Conservation (phyloP, 2,329 filamentous ascomycete species). For the Microcera coccophila region DNA sequence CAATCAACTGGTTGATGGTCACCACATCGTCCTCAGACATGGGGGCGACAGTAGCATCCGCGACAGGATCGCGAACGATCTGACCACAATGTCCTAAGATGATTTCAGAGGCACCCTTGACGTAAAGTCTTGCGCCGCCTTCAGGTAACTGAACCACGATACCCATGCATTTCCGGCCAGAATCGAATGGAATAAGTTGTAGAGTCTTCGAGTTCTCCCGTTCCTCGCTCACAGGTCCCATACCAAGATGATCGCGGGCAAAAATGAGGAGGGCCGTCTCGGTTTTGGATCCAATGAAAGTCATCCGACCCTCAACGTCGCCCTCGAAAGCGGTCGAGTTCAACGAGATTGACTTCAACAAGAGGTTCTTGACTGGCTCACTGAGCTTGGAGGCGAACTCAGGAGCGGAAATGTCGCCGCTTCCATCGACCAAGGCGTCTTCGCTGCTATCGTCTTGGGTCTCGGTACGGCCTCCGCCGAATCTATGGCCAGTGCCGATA, state of each 20-base stretch:
- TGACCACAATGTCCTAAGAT: conserved; percentile 54
- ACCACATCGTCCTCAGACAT: conserved; percentile 52
- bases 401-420: conserved; percentile 39
- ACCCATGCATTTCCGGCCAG: conserved; percentile 69
- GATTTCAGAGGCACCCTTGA: conserved; percentile 65
- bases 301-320: conserved; percentile 61
- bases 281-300: conserved; percentile 74
- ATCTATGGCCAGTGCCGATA: conserved; percentile 53
- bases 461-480: conserved; percentile 41
- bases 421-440: conserved; percentile 25
- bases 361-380: conserved; percentile 46
- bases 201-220: conserved; percentile 56
- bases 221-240: conserved; percentile 62
- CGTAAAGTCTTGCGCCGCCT: conserved; percentile 52
- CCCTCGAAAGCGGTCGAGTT: conserved; percentile 76
- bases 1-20: conserved; percentile 64
- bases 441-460: conserved; percentile 23
- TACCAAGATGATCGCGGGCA: conserved; percentile 61
- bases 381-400: conserved; percentile 48
- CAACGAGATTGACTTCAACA: conserved; percentile 57
- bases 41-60: conserved; percentile 38
- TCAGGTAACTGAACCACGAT: conserved; percentile 51
- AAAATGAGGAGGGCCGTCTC: conserved; percentile 71
- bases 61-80: conserved; percentile 47
- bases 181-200: conserved; percentile 73